phyloP scores from a whole-genome alignment of 768 basidiomycete genomes.

The Lentinula detonsa region DNA sequence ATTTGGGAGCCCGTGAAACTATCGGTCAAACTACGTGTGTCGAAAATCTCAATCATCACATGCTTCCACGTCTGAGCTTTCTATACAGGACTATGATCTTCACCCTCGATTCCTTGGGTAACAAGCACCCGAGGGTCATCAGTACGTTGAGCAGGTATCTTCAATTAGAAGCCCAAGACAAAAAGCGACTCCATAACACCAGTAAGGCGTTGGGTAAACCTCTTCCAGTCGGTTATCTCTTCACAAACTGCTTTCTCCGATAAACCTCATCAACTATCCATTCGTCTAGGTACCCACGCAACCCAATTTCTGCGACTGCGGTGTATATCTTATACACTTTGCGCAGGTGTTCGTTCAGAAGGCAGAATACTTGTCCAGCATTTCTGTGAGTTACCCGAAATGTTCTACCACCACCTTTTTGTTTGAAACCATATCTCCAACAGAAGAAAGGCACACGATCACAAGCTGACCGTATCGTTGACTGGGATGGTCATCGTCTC shows the following conservation, averaged over 20 bases:
- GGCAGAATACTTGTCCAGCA: conserved; percentile 42
- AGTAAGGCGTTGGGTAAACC: conserved; percentile 38
- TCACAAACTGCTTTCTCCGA: background rate
- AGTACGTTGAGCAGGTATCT: conserved; percentile 66
- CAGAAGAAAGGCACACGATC: conserved; percentile 23
- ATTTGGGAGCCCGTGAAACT: background rate
- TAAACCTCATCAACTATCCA: background rate
- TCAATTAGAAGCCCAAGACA: conserved; percentile 70
- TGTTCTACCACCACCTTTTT: background rate
- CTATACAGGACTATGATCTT: conserved; percentile 67
- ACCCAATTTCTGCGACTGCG: conserved; percentile 89
- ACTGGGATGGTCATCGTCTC: conserved; percentile 51
- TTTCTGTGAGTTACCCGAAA: conserved; percentile 40
- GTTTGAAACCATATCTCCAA: conserved; percentile 3
- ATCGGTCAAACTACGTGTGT: background rate
- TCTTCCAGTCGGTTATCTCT: conserved; percentile 39
- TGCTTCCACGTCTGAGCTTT: background rate
- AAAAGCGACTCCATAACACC: conserved; percentile 36
- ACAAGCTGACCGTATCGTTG: conserved; percentile 31
- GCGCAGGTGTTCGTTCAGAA: conserved; percentile 69
- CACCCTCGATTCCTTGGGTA: conserved; percentile 85
- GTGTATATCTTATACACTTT: conserved; percentile 86
- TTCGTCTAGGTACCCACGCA: conserved; percentile 73
- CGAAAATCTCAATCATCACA: background rate
- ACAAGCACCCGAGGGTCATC: conserved; percentile 59